Conservation (phyloP, 169 alveolate species). For the Plasmodium coatneyi region DNA sequence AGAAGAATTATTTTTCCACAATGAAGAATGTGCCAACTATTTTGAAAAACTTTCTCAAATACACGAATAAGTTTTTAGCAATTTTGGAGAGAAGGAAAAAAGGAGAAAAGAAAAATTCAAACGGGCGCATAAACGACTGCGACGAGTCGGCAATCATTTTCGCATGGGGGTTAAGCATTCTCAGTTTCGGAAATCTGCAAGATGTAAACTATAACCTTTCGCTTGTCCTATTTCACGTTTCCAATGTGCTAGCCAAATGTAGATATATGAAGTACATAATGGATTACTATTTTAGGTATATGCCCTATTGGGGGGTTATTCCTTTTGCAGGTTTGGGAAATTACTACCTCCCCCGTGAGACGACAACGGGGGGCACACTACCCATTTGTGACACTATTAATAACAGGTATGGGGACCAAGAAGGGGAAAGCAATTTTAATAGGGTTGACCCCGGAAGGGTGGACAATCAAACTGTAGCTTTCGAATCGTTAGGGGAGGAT, state of each 20-base stretch:
- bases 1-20: constrained; percentile 14
- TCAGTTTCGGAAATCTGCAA: constrained; percentile 39
- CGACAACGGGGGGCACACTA: background rate
- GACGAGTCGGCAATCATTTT: constrained; percentile 33
- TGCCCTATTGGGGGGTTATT: background rate
- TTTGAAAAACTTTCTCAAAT: constrained; percentile 49
- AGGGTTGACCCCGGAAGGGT: background rate
- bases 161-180: constrained; percentile 62
- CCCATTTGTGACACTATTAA: background rate
- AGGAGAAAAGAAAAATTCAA: background rate
- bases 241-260: constrained; percentile 28
- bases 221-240: constrained; percentile 30
- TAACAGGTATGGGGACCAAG: background rate
- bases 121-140: background rate
- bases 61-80: constrained; percentile 15
- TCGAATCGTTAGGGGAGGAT: background rate
- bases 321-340: background rate
- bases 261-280: constrained; percentile 10
- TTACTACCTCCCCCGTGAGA: background rate
- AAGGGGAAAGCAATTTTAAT: background rate
- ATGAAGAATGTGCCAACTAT: constrained; percentile 18
- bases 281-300: background rate
- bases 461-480: background rate
- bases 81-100: background rate
- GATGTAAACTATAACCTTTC: constrained; percentile 48